Evolutionary conservation across 441 rosid species (phyloP).

Genomic region (Gossypium davidsonii): DNA sequence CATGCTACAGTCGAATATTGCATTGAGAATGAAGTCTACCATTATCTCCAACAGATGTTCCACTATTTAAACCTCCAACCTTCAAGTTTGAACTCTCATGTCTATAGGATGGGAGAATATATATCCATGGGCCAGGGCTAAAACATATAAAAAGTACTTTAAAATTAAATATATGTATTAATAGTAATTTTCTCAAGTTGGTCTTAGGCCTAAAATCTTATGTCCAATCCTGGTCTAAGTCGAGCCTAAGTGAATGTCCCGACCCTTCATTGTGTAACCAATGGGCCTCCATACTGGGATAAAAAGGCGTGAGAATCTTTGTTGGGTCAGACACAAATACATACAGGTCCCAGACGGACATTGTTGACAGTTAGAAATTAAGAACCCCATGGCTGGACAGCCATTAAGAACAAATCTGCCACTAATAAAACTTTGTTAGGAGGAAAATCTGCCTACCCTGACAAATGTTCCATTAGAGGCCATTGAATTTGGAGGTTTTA

Average conservation of each 20-base stretch:
- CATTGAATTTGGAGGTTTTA: constrained; percentile 83
- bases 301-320: not conserved
- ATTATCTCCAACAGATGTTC: not conserved
- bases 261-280: not conserved
- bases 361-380: not conserved
- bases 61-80: not conserved
- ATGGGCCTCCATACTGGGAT: not conserved
- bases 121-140: not conserved
- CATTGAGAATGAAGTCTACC: not conserved
- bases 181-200: not conserved
- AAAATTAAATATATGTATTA: not conserved
- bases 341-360: not conserved
- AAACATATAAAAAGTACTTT: not conserved
- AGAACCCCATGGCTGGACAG: not conserved
- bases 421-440: not conserved
- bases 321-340: not conserved
- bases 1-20: not conserved
- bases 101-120: not conserved
- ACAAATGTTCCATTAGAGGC: constrained; percentile 86
- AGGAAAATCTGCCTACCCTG: constrained; percentile 31
- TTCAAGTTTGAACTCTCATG: not conserved
- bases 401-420: not conserved
- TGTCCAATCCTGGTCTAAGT: not conserved
- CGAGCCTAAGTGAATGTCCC: not conserved
- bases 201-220: not conserved